These are phyloP conservation scores for Pestalotiopsis sp. DNA, from an alignment of 2,329 filamentous ascomycete species.

Conservation along the genomic window DNA sequence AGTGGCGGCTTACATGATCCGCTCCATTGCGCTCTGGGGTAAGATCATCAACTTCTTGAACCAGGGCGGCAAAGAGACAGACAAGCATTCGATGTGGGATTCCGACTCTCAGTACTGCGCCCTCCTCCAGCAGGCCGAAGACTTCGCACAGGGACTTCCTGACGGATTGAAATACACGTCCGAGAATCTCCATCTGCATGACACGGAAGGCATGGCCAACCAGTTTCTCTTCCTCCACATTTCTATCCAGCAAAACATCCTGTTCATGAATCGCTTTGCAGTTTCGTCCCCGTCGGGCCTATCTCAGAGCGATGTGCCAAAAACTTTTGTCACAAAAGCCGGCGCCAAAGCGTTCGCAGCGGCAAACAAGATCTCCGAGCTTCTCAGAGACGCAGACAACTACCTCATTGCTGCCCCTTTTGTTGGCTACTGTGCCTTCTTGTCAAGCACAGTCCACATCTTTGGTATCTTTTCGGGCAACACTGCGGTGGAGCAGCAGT, in stretches of 20 bases:
- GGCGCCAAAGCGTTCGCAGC: conserved; percentile 78
- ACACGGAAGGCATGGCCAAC: conserved; percentile 82
- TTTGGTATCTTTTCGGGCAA: conserved; percentile 90
- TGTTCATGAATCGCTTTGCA: conserved; percentile 89
- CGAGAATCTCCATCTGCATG: conserved; percentile 84
- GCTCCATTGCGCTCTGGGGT: conserved; percentile 86
- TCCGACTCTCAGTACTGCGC: conserved; percentile 74
- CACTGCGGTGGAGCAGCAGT: conserved; percentile 70
- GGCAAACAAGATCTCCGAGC: conserved; percentile 82
- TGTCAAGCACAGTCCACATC: conserved; percentile 92
- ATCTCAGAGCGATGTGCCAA: conserved; percentile 72
- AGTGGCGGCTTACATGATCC: conserved; percentile 87
- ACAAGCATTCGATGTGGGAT: conserved; percentile 79
- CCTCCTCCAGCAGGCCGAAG: conserved; percentile 71
- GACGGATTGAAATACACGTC: conserved; percentile 71
- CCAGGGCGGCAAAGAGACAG: conserved; percentile 81
- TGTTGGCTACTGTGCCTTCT: conserved; percentile 91
- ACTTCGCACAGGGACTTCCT: conserved; percentile 72
- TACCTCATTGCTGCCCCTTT: conserved; percentile 88
- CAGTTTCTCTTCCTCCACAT: conserved; percentile 94
- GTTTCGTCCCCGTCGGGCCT: conserved; percentile 69
- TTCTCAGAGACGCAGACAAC: conserved; percentile 79
- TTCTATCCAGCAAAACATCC: conserved; percentile 81
- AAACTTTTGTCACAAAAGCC: conserved; percentile 75
- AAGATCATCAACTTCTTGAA: conserved; percentile 88